Base-by-base conservation (phyloP, 345 rosid genomes). In the Punica granatum region DNA sequence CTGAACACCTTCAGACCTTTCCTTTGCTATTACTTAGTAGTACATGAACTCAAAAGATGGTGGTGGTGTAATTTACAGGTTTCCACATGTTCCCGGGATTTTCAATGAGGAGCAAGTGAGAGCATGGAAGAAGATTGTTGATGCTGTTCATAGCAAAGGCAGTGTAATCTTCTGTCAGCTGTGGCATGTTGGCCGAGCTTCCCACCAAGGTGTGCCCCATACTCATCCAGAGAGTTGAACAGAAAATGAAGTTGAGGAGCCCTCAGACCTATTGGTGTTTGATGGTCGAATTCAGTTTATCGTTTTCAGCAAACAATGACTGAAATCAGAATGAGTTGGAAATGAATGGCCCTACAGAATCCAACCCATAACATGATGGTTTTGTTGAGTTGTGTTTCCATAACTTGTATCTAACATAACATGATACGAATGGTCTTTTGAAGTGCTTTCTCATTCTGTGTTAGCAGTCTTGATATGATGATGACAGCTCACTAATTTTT, bases 161-260 rank as follows among this genome's bases (percentile, higher is more conserved):
- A 75, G 90, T 78, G 69, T 94, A 61, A 83, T 94, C 63, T 91
- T 94, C 76, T 91, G 99, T 79, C 99, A 94, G 56, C 72, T 94
- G 11, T 94, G 99, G 99, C 99, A 94, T 9, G 99, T 89, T 37
- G 99, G 98, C 64, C 96, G 97, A 9, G 98, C 98, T 23, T 94
- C 99, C 65, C 96, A 88, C 79, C 69, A 72, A 26, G 84, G 97
- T 89, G 62, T 1, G 8, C 18, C 15, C 13, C 60, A 23, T n/a
- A 9, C 16, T 19, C 42, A 8, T 37, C 11, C 42, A 37, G 5
- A n/a, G n/a, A n/a, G n/a, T n/a, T n/a, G n/a, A n/a, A n/a, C n/a
- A n/a, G n/a, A n/a, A n/a, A n/a, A n/a, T n/a, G n/a, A n/a, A n/a
- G n/a, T n/a, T n/a, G n/a, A n/a, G n/a, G n/a, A n/a, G n/a, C n/a